Evolutionary conservation across 345 rosid genomes (phyloP).

Genomic region (Camelina laxa): DNA sequence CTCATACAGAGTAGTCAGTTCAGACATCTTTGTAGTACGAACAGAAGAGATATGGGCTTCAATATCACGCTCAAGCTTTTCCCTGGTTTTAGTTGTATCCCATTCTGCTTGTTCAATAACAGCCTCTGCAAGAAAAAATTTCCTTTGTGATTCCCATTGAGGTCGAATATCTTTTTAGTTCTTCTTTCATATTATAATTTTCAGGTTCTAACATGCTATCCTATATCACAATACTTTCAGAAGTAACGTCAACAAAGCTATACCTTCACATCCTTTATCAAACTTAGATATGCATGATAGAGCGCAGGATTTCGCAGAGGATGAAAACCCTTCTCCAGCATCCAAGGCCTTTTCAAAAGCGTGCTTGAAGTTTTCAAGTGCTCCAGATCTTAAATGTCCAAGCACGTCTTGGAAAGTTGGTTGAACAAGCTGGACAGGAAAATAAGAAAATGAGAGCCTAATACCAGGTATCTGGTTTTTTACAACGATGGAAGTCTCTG

Average conservation of each 20-base stretch:
- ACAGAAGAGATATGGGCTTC: constrained; percentile 86
- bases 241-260: constrained; percentile 11
- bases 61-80: constrained; percentile 83
- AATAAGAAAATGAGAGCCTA: constrained; percentile 37
- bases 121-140: constrained; percentile 66
- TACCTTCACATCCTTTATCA: constrained; percentile 84
- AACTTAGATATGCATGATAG: constrained; percentile 58
- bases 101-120: constrained; percentile 85
- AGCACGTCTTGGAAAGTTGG: constrained; percentile 81
- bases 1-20: constrained; percentile 77
- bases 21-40: constrained; percentile 79
- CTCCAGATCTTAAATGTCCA: constrained; percentile 75
- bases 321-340: constrained; percentile 82
- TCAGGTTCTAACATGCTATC: constrained; percentile 25
- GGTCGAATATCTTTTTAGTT: constrained; percentile 14
- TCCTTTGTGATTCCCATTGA: constrained; percentile 13
- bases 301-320: constrained; percentile 60
- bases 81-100: constrained; percentile 80
- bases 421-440: constrained; percentile 73
- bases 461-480: constrained; percentile 8
- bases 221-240: constrained; percentile 7
- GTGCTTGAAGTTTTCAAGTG: constrained; percentile 72
- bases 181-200: constrained; percentile 18
- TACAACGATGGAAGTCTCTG: background rate
- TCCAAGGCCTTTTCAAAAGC: constrained; percentile 78